phyloP scores from a whole-genome alignment of 768 basidiomycete species.

The Pleurotus djamor region DNA sequence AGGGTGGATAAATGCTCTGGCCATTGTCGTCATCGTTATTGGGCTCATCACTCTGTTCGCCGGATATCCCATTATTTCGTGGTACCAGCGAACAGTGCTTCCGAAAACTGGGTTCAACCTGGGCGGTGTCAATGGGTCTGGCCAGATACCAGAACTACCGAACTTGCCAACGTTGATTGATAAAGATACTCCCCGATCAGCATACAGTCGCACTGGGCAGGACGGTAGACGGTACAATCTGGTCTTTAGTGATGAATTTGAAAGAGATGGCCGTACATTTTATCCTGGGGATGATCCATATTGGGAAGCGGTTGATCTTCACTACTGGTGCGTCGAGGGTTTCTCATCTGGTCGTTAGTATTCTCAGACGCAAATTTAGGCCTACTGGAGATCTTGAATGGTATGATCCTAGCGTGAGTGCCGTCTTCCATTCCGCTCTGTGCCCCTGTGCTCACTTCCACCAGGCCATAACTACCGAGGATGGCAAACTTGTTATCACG shows the following conservation, averaged over 20 bases:
- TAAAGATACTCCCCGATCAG: constrained; percentile 63
- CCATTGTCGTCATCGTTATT: constrained; percentile 64
- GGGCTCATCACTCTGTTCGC: constrained; percentile 81
- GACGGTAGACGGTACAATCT: constrained; percentile 82
- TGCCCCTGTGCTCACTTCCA: background rate
- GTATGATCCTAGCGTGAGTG: constrained; percentile 69
- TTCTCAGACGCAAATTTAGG: constrained; percentile 19
- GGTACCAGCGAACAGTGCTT: constrained; percentile 33
- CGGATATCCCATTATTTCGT: constrained; percentile 82
- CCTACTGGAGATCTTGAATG: constrained; percentile 81
- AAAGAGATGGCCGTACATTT: constrained; percentile 57
- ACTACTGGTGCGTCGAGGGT: constrained; percentile 65
- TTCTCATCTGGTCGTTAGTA: background rate
- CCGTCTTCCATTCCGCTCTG: background rate
- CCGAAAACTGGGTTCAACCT: constrained; percentile 67
- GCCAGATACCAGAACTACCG: constrained; percentile 80
- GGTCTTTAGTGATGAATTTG: constrained; percentile 84
- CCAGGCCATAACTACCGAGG: constrained; percentile 66
- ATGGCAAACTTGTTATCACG: constrained; percentile 81
- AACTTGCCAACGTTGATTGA: constrained; percentile 75
- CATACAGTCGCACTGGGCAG: constrained; percentile 54
- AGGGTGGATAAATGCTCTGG: constrained; percentile 81
- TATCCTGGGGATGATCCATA: constrained; percentile 81
- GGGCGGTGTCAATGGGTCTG: constrained; percentile 85
- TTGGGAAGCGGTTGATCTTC: constrained; percentile 85